Conservation (phyloP, 108 stramenopile genomes). For the Asterionellopsis glacialis region DNA sequence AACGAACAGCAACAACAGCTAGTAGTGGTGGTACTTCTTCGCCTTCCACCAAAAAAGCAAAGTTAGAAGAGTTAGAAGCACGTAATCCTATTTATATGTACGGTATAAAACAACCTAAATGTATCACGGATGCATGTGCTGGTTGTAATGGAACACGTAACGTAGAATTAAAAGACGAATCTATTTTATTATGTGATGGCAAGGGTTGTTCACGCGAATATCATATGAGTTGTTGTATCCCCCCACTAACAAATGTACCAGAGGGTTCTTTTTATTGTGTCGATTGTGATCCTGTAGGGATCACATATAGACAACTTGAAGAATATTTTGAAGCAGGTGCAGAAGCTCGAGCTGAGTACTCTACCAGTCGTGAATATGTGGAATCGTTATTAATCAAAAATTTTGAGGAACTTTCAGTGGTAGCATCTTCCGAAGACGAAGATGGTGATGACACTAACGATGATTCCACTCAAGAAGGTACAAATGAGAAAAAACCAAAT, state of each 20-base stretch:
- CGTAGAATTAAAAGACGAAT: slow-evolving; percentile 3
- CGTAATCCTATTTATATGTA: slow-evolving; percentile 1
- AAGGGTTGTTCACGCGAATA: slow-evolving; percentile 38
- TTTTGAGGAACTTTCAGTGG: slow-evolving; percentile 16
- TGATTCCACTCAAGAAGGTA: no score
- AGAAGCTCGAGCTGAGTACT: slow-evolving; percentile 18
- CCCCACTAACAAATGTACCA: slow-evolving; percentile 35
- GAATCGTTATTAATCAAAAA: slow-evolving; percentile 25
- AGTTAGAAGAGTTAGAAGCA: background rate
- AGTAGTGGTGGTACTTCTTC: no score
- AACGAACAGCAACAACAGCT: background rate
- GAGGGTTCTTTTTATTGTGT: slow-evolving; percentile 52
- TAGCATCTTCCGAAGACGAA: background rate
- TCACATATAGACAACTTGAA: slow-evolving; percentile 27
- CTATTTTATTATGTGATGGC: slow-evolving; percentile 11
- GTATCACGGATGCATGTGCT: background rate
- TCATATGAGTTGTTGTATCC: slow-evolving; percentile 50
- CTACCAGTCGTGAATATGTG: slow-evolving; percentile 32
- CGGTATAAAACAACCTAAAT: background rate
- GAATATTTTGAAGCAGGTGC: slow-evolving; percentile 49
- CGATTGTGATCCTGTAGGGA: slow-evolving; percentile 41
- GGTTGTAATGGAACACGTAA: slow-evolving; percentile 2
- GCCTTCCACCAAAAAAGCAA: background rate
- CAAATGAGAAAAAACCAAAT: no score
- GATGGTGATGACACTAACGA: no score